phyloP scores from a whole-genome alignment of 1,284 basidiomycete genomes.

The Phellopilus nigrolimitatus region DNA sequence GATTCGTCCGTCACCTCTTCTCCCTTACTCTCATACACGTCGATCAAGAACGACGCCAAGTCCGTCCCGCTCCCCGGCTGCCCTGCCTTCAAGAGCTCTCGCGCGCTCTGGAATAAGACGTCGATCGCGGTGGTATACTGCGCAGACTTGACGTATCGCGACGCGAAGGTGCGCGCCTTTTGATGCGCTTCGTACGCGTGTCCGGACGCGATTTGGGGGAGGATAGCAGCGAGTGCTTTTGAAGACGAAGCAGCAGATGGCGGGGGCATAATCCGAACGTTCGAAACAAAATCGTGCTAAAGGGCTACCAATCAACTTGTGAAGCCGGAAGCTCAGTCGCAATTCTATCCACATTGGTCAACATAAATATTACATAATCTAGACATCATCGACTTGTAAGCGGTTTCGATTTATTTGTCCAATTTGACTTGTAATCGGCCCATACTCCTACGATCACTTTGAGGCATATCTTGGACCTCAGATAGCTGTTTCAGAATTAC shows the following conservation, averaged over 20 bases:
- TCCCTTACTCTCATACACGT: conserved; percentile 72
- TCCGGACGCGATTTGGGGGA: conserved; percentile 65
- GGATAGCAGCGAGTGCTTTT: conserved; percentile 68
- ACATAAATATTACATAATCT: too few species aligned
- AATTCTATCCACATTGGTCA: too few species aligned
- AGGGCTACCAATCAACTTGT: too few species aligned
- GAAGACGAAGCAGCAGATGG: conserved; percentile 41
- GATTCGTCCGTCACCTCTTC: conserved; percentile 68
- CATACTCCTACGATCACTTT: too few species aligned
- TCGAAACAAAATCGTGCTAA: too few species aligned
- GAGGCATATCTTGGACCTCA: too few species aligned
- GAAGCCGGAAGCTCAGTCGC: too few species aligned
- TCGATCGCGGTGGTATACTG: conserved; percentile 82
- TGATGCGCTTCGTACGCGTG: conserved; percentile 90
- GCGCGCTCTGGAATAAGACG: conserved; percentile 81
- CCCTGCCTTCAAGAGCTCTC: conserved; percentile 79
- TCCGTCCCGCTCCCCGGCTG: conserved; percentile 89
- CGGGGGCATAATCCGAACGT: conserved; percentile 22
- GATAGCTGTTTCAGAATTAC: too few species aligned
- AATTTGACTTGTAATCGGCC: too few species aligned
- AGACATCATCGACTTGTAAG: too few species aligned
- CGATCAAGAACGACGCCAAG: conserved; percentile 71
- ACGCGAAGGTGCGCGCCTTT: conserved; percentile 90
- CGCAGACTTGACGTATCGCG: conserved; percentile 74
- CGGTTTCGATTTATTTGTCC: too few species aligned